A percentile compares a stretch with the other conserved stretches of the same genome.
These are phyloP conservation scores for Tolypocladium cylindrosporum DNA, from an alignment of 2,329 filamentous ascomycete genomes.

Conservation along the genomic window DNA sequence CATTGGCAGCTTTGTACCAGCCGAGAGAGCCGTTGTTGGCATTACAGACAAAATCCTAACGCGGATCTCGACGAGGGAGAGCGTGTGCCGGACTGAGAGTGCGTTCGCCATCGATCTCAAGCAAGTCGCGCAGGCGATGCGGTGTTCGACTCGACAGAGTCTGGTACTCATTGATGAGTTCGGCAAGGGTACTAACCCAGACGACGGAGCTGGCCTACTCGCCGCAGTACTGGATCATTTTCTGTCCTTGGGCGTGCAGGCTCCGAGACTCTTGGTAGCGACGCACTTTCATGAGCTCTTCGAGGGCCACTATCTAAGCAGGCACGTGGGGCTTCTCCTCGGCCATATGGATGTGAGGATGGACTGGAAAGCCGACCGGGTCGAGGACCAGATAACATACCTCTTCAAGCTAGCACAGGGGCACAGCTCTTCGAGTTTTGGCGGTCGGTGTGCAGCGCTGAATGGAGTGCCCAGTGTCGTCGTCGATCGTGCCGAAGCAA, in stretches of 20 bases:
- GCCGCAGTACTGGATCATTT: constrained; percentile 49
- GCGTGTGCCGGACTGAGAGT: constrained; percentile 47
- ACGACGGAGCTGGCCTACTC: constrained; percentile 49
- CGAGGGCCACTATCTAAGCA: constrained; percentile 46
- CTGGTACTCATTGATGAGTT: constrained; percentile 92
- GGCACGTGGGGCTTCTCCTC: constrained; percentile 42
- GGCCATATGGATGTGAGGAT: constrained; percentile 64
- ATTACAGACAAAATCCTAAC: constrained; percentile 90
- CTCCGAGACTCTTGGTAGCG: constrained; percentile 49
- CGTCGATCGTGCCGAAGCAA: constrained; percentile 63
- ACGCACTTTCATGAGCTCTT: constrained; percentile 67
- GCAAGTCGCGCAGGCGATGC: constrained; percentile 70
- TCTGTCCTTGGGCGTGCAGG: constrained; percentile 28
- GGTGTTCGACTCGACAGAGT: constrained; percentile 63
- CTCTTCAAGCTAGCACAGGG: constrained; percentile 63
- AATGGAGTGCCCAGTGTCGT: constrained; percentile 71
- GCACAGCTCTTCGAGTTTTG: constrained; percentile 71
- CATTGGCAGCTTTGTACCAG: constrained; percentile 85
- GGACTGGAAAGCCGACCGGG: constrained; percentile 36
- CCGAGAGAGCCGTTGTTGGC: constrained; percentile 64
- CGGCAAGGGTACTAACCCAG: constrained; percentile 50
- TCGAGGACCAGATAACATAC: constrained; percentile 58
- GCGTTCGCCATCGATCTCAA: constrained; percentile 72
- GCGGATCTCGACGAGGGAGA: constrained; percentile 66
- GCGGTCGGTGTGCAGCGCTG: constrained; percentile 73